Conservation (phyloP, 495 filamentous ascomycete species). For the Penicillium soppii region DNA sequence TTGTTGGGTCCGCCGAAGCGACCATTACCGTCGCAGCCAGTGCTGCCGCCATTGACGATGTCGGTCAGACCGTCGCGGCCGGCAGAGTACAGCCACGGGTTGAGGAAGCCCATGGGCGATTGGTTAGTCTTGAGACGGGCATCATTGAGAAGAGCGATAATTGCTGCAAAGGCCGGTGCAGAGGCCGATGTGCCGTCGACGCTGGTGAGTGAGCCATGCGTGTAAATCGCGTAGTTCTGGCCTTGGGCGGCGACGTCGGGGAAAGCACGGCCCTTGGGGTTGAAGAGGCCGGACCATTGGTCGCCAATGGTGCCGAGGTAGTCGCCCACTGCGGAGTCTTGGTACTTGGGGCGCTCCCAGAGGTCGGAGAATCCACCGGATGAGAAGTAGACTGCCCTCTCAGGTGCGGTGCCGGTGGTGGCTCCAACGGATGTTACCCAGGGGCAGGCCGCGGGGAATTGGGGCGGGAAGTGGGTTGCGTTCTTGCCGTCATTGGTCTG, state of each 20-base stretch:
- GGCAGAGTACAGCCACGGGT: conserved; percentile 68
- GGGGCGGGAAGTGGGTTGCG: conserved; percentile 62
- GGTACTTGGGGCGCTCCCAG: conserved; percentile 61
- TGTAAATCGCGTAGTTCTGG: conserved; percentile 50
- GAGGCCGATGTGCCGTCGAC: conserved; percentile 67
- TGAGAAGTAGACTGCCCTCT: conserved; percentile 54
- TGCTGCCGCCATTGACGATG: conserved; percentile 57
- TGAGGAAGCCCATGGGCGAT: conserved; percentile 67
- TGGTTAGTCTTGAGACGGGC: conserved; percentile 55
- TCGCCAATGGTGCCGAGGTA: conserved; percentile 56
- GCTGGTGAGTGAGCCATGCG: conserved; percentile 47
- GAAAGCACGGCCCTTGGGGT: conserved; percentile 64
- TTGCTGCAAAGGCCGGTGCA: conserved; percentile 59
- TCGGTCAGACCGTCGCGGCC: conserved; percentile 60
- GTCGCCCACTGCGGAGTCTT: conserved; percentile 52
- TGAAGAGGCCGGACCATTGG: conserved; percentile 52
- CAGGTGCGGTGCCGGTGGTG: conserved; percentile 57
- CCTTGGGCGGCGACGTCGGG: conserved; percentile 72
- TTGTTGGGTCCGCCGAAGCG: conserved; percentile 40
- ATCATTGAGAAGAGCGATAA: conserved; percentile 68
- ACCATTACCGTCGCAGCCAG: conserved; percentile 55
- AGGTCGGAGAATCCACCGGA: conserved; percentile 70
- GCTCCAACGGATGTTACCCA: conserved; percentile 73
- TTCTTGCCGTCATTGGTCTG: conserved; percentile 66
- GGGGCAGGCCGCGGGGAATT: conserved; percentile 71